Conservation (phyloP, 176 grass and related monocot genomes). For the Ensete ventricosum region DNA sequence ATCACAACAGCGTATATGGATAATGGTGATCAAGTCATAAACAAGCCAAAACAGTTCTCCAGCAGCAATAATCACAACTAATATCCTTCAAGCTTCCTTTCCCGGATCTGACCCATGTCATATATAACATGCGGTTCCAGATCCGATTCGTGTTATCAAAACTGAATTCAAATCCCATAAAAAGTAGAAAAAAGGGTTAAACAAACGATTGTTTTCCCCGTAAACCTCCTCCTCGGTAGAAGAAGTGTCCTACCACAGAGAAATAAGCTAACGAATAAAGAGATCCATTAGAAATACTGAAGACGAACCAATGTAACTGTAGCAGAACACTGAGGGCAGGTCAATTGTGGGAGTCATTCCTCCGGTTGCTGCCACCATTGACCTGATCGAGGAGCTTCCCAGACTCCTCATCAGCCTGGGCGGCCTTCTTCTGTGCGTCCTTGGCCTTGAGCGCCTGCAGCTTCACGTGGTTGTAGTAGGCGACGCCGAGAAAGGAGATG, state of each 20-base stretch:
- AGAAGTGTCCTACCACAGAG: not conserved
- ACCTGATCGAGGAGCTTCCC: slow-evolving; percentile 62
- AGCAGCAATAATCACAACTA: too few relatives aligned
- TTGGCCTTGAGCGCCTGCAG: slow-evolving; percentile 77
- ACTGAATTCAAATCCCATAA: too few relatives aligned
- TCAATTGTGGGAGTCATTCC: not conserved
- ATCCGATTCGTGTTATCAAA: too few relatives aligned
- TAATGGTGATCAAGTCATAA: too few relatives aligned
- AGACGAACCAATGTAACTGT: not conserved
- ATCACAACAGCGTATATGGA: too few relatives aligned
- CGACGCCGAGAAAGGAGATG: slow-evolving; percentile 78
- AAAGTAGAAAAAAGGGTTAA: too few relatives aligned
- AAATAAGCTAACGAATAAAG: not conserved
- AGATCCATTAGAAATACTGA: not conserved
- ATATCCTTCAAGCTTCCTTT: too few relatives aligned
- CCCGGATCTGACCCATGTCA: too few relatives aligned
- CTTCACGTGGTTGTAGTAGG: slow-evolving; percentile 84
- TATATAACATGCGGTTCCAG: too few relatives aligned
- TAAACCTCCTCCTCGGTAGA: not conserved
- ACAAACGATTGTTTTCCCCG: not conserved
- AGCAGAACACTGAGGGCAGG: not conserved
- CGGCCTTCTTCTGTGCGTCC: slow-evolving; percentile 68
- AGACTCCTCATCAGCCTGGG: slow-evolving; percentile 54
- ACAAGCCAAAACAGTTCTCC: too few relatives aligned
- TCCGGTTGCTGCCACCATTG: not conserved